Evolutionary conservation across 345 rosid genomes (phyloP).

Genomic region (Syzygium aromaticum): DNA sequence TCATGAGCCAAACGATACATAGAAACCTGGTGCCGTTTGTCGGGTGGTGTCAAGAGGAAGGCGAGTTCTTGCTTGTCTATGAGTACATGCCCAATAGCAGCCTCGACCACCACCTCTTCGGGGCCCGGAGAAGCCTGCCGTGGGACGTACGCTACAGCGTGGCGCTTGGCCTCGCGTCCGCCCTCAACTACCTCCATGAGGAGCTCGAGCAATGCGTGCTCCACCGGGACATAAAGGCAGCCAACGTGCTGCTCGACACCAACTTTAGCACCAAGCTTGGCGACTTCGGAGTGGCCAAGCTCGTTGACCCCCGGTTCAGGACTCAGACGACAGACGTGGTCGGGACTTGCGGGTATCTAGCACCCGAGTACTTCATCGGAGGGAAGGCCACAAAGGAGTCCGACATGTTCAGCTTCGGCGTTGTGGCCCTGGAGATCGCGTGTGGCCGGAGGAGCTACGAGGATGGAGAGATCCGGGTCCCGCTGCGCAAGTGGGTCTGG

Average conservation of each 20-base stretch:
- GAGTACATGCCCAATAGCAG: no score
- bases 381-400: background rate
- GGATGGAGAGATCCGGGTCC: background rate
- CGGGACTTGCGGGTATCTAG: background rate
- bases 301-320: background rate
- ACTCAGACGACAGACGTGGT: background rate
- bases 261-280: background rate
- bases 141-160: background rate
- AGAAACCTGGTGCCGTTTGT: background rate
- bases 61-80: no score
- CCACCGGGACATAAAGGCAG: no score
- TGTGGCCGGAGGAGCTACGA: background rate
- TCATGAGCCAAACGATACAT: background rate
- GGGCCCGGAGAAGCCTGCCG: background rate
- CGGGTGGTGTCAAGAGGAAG: background rate
- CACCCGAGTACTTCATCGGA: background rate
- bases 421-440: background rate
- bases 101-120: background rate
- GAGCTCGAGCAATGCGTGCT: background rate
- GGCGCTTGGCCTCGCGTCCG: background rate
- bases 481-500: background rate
- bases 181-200: background rate
- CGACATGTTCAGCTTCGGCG: background rate
- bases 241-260: no score
- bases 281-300: background rate